Base-by-base conservation (phyloP, 169 alveolate genomes). In the Cryptosporidium tyzzeri region DNA sequence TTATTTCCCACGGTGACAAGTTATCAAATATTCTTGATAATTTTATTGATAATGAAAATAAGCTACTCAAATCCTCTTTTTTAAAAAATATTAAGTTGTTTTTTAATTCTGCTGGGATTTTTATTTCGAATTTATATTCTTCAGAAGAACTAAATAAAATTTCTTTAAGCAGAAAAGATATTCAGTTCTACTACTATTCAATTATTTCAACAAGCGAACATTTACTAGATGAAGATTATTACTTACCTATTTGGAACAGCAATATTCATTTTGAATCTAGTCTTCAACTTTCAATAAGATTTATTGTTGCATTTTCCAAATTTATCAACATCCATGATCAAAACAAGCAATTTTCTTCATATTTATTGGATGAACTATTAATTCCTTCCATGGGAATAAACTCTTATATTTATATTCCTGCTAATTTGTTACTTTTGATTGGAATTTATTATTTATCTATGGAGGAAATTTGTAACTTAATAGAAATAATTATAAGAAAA, bases 181-280 rank as follows among this genome's bases (percentile, higher is more conserved):
- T 80, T 65, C 26, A 45, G 10, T 80, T 80, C 44, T 62, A 62
- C 26, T 44, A 65, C 62, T 26, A 69, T 23, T 62, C 80, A 7
- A 41, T 80, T 61, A 41, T 80, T 41, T 80, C 89, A 33, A 80
- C 89, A 44, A 80, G 89, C 21, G 89, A 80, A n/a, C 41, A 37
- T 45, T 67, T 80, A 9, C 62, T 80, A 2, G 68, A 80, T 45
- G 74, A 58, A 44, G 89, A 45, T 33, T 31, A 44, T 26, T 80
- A 80, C 33, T 31, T 44, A 4, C 68, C 62, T 1, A 80, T 80
- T 59, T 80, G 89, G 89, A 80, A 65, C 37, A 31, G 69, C 16
- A 65, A 80, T 26, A 62, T 65, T 62, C 48, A 45, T 62, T 45
- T 80, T 26, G 75, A 80, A 50, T 59, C 89, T 26, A 45, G 37